Base-by-base conservation (phyloP, 2,329 filamentous ascomycete species). In the Claviceps sp. region DNA sequence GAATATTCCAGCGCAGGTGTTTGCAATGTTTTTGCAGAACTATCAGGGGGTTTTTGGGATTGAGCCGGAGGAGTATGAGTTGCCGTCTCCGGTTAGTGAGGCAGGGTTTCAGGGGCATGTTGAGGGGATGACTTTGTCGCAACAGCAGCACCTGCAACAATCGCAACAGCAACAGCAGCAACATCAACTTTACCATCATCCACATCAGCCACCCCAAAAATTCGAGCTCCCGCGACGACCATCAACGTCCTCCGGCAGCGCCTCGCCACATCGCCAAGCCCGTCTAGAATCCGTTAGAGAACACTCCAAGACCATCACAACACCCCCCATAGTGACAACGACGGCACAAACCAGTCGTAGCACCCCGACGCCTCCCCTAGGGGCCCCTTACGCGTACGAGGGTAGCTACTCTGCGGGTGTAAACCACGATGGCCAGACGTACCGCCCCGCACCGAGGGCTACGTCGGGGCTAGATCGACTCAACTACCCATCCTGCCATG, bases 1-100 rank as follows among this genome's bases (percentile, higher is more conserved):
- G 51, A 97, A 97, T 66, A 95, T 98, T 44, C 91, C 93, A 0
- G 89, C 89, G 0, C 90, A 91, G 0, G 85, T 98, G 11, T 96
- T 98, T 65, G 89, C 90, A 3, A 78, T 94, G 66, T 93, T 98
- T 67, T 75, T 98, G 53, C 90, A 93, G 57, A 90, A 97, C 62
- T 96, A 88, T 63, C 78, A 86, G 56, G 79, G 77, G 43, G 91
- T 98, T 47, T 98, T 97, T 63, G 85, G 85, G 20, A 75, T 83
- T 46, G 73, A 80, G 18, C 77, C 85, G 0, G 81, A 84, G 58
- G 75, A 81, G 50, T 82, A 83, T 52, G 76, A 81, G 62, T 70
- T 79, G 26, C 74, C 77, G 1, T 71, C 72, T 13, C 68, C 73
- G 0, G 57, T 66, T 6, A 66, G 68, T 1, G 69, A 72, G 40